Evolutionary conservation across 1,284 basidiomycete species (phyloP).

Genomic region (Mycosarcoma mackinlayi): DNA sequence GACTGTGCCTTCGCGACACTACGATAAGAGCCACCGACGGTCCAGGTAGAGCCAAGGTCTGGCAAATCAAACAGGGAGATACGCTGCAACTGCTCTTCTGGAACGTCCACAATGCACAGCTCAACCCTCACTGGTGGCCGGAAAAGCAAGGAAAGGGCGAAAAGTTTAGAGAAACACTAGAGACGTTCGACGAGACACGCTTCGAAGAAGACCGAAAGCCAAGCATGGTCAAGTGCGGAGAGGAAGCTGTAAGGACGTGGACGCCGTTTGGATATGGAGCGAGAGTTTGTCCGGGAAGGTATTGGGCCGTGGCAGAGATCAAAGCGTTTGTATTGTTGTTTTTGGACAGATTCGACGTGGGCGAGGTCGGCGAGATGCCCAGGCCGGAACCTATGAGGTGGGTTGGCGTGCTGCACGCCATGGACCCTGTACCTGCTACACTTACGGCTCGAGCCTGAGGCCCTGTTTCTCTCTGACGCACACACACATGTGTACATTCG

Average conservation of each 20-base stretch:
- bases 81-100: slow-evolving; percentile 19
- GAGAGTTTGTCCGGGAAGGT: slow-evolving; percentile 24
- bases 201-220: slow-evolving; percentile 6
- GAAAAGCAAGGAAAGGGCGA: neutral
- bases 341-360: slow-evolving; percentile 19
- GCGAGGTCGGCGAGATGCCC: slow-evolving; percentile 5
- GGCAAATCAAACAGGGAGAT: slow-evolving; percentile 22
- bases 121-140: slow-evolving; percentile 22
- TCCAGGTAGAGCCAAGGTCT: neutral
- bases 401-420: slow-evolving; percentile 21
- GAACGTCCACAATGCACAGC: slow-evolving; percentile 8
- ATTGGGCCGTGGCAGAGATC: slow-evolving; percentile 34
- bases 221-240: neutral
- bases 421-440: slow-evolving; percentile 10
- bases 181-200: slow-evolving; percentile 18
- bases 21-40: slow-evolving; percentile 5
- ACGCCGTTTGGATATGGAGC: slow-evolving; percentile 20
- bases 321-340: slow-evolving; percentile 24
- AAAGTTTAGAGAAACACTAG: slow-evolving; percentile 6
- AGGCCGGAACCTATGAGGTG: slow-evolving; percentile 12
- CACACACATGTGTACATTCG: neutral
- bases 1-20: slow-evolving; percentile 19
- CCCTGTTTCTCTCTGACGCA: neutral
- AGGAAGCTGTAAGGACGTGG: slow-evolving; percentile 19
- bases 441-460: slow-evolving; percentile 1